These are phyloP conservation scores for Monoraphidium neglectum DNA, from an alignment of 139 green algal genomes.

Conservation along the genomic window DNA sequence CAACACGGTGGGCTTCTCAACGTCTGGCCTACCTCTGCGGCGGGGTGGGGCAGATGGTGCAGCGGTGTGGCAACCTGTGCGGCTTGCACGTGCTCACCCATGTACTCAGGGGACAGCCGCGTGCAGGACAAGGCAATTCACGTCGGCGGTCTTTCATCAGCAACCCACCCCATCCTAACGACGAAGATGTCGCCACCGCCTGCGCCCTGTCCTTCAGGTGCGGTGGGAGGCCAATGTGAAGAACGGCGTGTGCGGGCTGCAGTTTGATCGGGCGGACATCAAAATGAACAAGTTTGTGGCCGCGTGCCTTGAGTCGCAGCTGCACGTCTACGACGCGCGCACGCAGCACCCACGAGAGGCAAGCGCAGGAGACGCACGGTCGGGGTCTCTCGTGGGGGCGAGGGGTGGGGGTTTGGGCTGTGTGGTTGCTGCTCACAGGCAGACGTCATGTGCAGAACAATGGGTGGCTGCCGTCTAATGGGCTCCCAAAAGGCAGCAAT, in stretches of 20 bases:
- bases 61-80: too few relatives aligned
- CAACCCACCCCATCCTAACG: not conserved
- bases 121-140: too few relatives aligned
- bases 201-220: constrained; percentile 37
- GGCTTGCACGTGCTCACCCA: too few relatives aligned
- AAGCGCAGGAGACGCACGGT: not conserved
- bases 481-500: too few relatives aligned
- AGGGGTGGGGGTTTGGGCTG: not conserved
- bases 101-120: too few relatives aligned
- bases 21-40: too few relatives aligned
- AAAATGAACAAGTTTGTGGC: constrained; percentile 96
- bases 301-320: constrained; percentile 80
- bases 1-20: too few relatives aligned
- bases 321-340: constrained; percentile 84
- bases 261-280: constrained; percentile 93
- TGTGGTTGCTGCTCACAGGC: too few relatives aligned
- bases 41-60: too few relatives aligned
- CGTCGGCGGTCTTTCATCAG: not conserved
- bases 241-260: constrained; percentile 87
- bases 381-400: not conserved
- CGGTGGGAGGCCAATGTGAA: constrained; percentile 82
- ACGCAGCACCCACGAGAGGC: constrained; percentile 71
- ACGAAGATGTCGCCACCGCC: not conserved
- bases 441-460: too few relatives aligned
- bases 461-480: too few relatives aligned